A percentile compares a stretch with the other conserved stretches of the same genome.
Conservation (phyloP, 208 protist species). For the Wallacemonas sp. region DNA sequence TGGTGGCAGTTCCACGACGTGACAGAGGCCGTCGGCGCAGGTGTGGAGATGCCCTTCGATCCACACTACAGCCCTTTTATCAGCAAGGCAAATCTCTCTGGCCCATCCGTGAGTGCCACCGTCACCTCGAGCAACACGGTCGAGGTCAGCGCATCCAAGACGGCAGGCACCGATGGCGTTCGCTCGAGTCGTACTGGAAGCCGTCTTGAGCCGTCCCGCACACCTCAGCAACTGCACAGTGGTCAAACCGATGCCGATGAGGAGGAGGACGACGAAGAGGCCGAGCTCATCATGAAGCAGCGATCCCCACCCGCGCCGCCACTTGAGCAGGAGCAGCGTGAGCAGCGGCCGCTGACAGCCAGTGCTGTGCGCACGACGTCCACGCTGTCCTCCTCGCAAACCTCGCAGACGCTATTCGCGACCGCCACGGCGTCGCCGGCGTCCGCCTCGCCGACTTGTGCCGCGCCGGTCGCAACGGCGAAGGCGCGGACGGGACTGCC, state of each 20-base stretch:
- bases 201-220: too few relatives aligned
- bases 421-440: not conserved
- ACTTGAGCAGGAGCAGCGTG: too few relatives aligned
- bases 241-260: not conserved
- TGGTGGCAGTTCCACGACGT: constrained; percentile 12
- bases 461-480: not conserved
- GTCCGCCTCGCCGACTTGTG: not conserved
- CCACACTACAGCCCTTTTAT: constrained; percentile 9
- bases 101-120: not conserved
- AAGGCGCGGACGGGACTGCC: not conserved
- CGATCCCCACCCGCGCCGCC: not conserved
- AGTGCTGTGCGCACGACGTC: not conserved
- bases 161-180: too few relatives aligned
- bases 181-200: too few relatives aligned
- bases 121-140: not conserved
- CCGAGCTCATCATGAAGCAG: not conserved
- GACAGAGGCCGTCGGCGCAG: not conserved
- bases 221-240: too few relatives aligned
- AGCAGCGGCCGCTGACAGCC: not conserved
- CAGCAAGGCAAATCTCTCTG: not conserved
- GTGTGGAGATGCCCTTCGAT: constrained; percentile 12
- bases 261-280: not conserved
- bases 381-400: not conserved
- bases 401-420: not conserved
- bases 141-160: too few relatives aligned